These are phyloP conservation scores for Dillenia suffruticosa DNA, from an alignment of 164 flowering plant genomes.

Conservation along the genomic window DNA sequence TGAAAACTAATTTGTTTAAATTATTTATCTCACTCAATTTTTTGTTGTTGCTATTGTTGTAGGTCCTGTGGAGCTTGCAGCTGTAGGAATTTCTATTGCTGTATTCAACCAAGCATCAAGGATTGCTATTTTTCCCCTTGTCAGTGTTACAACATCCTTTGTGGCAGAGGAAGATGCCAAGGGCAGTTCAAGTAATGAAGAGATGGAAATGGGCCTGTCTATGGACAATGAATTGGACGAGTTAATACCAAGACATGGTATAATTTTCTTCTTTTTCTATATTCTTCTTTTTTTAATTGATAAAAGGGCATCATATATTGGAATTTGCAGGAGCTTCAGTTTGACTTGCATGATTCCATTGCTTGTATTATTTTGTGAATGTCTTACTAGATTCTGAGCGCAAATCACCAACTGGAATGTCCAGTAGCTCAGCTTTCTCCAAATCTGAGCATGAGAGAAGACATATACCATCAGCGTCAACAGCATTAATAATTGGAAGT, in stretches of 20 bases:
- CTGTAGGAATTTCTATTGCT: constrained; percentile 57
- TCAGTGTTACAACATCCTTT: constrained; percentile 55
- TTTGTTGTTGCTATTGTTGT: neutral
- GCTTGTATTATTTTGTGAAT: neutral
- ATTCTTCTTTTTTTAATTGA: neutral
- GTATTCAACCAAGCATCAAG: constrained; percentile 54
- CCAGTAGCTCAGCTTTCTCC: constrained; percentile 11
- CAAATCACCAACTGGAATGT: constrained; percentile 8
- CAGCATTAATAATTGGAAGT: constrained; percentile 55
- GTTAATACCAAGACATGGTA: constrained; percentile 16
- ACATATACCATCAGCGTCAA: constrained; percentile 63
- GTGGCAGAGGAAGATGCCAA: constrained; percentile 60
- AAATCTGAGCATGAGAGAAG: constrained; percentile 25
- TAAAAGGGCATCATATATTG: neutral
- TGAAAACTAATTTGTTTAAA: too few species aligned
- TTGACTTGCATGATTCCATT: neutral
- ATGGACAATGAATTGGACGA: constrained; percentile 14
- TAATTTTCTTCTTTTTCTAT: neutral
- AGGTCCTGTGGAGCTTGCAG: constrained; percentile 55
- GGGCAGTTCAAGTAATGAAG: constrained; percentile 9
- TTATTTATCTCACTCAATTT: too few species aligned
- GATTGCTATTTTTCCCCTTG: constrained; percentile 51
- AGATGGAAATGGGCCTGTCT: constrained; percentile 13
- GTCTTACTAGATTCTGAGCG: constrained; percentile 22
- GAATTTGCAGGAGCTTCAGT: neutral